These are phyloP conservation scores for Fusarium domesticum DNA, from an alignment of 2,329 filamentous ascomycete genomes.

Conservation along the genomic window DNA sequence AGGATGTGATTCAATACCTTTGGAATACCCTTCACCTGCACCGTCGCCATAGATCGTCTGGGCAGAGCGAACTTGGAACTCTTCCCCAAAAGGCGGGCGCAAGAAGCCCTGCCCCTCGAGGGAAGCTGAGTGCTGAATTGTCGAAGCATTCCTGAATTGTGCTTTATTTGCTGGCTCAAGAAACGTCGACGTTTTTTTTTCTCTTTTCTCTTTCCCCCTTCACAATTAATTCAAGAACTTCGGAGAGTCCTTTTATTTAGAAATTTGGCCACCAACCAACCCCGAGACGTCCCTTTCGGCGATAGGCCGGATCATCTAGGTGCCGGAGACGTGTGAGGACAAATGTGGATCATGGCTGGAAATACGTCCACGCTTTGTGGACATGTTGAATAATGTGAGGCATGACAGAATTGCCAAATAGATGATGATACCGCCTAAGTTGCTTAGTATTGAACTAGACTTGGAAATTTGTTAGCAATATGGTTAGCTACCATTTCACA, in stretches of 20 bases:
- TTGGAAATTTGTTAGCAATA: too few species aligned
- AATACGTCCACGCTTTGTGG: too few species aligned
- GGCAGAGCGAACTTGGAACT: constrained; percentile 21
- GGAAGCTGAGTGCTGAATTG: constrained; percentile 35
- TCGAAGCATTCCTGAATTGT: constrained; percentile 34
- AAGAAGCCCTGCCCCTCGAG: constrained; percentile 25
- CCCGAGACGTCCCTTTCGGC: constrained; percentile 25
- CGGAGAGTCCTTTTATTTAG: constrained; percentile 8
- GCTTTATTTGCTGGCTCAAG: neutral
- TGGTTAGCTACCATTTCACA: too few species aligned
- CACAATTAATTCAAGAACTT: too few species aligned
- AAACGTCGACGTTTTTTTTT: too few species aligned
- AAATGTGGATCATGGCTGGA: constrained; percentile 11
- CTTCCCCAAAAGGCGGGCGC: constrained; percentile 26
- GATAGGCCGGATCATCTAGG: constrained; percentile 32
- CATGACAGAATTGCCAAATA: too few species aligned
- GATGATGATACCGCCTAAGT: too few species aligned
- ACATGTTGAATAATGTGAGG: too few species aligned
- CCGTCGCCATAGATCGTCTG: constrained; percentile 33
- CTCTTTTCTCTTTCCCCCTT: too few species aligned
- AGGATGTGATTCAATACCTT: constrained; percentile 34
- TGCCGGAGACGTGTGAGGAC: constrained; percentile 13
- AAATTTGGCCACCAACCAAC: constrained; percentile 24
- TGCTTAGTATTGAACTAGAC: too few species aligned
- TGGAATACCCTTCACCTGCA: constrained; percentile 36